Evolutionary conservation across 192 early-diverging fungal genomes (phyloP).

Genomic region (Coemansia sp.): DNA sequence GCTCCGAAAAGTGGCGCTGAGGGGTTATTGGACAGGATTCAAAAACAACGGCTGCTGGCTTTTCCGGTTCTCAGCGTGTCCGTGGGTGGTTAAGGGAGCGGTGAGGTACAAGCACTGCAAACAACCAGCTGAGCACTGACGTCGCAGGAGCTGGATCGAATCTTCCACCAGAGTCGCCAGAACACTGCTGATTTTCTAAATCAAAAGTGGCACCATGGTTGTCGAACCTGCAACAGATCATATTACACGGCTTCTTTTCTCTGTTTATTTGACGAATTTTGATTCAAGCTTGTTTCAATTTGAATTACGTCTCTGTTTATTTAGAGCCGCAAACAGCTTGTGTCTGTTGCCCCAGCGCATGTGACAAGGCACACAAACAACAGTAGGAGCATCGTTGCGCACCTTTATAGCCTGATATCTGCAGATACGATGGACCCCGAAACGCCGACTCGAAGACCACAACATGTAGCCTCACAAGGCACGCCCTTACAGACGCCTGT

Average conservation of each 20-base stretch:
- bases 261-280: not conserved
- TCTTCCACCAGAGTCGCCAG: not conserved
- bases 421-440: slow-evolving; percentile 22
- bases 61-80: too few species aligned
- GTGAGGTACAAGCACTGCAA: too few species aligned
- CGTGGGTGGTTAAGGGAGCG: too few species aligned
- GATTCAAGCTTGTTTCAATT: not conserved
- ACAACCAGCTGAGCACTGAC: not conserved
- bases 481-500: slow-evolving; percentile 17
- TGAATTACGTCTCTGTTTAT: not conserved
- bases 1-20: too few species aligned
- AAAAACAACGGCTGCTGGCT: too few species aligned
- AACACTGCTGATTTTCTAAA: not conserved
- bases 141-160: not conserved
- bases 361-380: not conserved
- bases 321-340: not conserved
- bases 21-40: too few species aligned
- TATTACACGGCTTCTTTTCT: not conserved
- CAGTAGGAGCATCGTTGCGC: not conserved
- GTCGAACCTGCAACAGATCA: not conserved
- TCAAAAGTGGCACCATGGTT: not conserved
- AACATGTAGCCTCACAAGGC: not conserved
- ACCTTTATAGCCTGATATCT: not conserved
- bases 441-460: slow-evolving; percentile 23
- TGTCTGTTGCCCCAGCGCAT: not conserved